phyloP scores from a whole-genome alignment of 148 eudicot species.

The Heliamphora exappendiculata region DNA sequence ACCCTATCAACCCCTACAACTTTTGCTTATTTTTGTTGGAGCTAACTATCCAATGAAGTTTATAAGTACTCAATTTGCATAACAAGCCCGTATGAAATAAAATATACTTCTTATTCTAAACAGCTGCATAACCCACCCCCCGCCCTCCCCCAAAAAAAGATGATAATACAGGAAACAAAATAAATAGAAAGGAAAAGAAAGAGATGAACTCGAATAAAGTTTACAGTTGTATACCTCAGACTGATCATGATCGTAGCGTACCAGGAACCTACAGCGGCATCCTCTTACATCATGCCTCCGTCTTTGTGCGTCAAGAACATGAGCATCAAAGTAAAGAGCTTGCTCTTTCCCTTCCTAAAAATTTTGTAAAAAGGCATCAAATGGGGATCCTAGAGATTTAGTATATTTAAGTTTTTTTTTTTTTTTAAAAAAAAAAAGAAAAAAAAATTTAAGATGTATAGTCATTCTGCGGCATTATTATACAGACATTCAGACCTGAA shows the following conservation, averaged over 20 bases:
- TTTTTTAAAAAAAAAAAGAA: too few species aligned
- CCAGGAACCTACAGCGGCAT: conserved; percentile 94
- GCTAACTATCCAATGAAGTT: background rate
- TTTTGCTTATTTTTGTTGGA: background rate
- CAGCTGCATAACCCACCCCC: too few species aligned
- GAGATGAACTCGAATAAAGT: background rate
- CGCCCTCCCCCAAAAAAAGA: too few species aligned
- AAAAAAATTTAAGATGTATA: background rate
- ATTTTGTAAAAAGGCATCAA: conserved; percentile 6
- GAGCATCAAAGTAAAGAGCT: conserved; percentile 98
- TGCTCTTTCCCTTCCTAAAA: conserved; percentile 97
- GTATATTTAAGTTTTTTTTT: background rate
- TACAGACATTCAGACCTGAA: conserved; percentile 55
- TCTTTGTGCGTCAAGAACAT: conserved; percentile 90
- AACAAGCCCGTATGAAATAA: too few species aligned
- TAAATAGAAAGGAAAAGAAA: background rate
- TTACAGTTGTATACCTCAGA: conserved; percentile 69
- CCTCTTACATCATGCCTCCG: conserved; percentile 96
- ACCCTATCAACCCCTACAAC: background rate
- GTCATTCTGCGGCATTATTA: background rate
- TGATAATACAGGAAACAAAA: too few species aligned
- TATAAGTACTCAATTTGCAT: too few species aligned
- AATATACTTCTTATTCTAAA: too few species aligned
- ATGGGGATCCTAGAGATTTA: background rate
- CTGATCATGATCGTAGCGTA: conserved; percentile 95